Evolutionary conservation across 805 yeast species (phyloP).

Genomic region (Kluyveromyces lactis): DNA sequence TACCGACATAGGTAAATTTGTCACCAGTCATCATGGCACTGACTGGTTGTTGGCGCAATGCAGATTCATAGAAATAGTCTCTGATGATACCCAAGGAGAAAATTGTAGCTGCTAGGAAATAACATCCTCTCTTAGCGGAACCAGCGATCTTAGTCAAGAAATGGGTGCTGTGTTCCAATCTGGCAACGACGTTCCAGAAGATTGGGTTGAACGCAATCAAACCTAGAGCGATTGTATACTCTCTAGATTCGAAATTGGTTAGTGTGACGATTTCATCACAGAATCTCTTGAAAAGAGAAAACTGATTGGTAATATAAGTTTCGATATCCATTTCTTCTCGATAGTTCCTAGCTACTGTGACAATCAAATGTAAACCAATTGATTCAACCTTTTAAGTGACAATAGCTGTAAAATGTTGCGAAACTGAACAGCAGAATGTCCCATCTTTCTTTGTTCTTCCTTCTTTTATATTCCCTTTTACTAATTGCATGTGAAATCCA

Average conservation of each 20-base stretch:
- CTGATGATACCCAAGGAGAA: slow-evolving; percentile 79
- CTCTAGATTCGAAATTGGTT: slow-evolving; percentile 15
- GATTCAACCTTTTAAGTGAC: too few species aligned
- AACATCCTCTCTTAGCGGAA: slow-evolving; percentile 71
- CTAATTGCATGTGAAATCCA: too few species aligned
- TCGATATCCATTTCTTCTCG: background rate
- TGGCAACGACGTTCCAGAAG: slow-evolving; percentile 91
- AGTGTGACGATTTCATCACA: background rate
- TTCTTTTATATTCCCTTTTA: too few species aligned
- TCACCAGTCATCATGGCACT: slow-evolving; percentile 42
- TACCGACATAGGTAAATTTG: slow-evolving; percentile 43
- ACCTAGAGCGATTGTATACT: slow-evolving; percentile 40
- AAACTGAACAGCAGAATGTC: too few species aligned
- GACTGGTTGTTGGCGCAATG: slow-evolving; percentile 64
- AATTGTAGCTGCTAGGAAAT: slow-evolving; percentile 71
- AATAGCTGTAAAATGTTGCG: too few species aligned
- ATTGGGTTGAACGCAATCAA: slow-evolving; percentile 86
- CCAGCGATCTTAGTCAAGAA: slow-evolving; percentile 67
- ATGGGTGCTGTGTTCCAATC: slow-evolving; percentile 74
- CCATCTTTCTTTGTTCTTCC: too few species aligned
- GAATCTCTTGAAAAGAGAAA: background rate
- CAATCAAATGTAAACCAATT: too few species aligned
- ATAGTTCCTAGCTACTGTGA: too few species aligned
- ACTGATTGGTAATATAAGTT: background rate
- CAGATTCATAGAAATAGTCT: slow-evolving; percentile 65